Conservation (phyloP, 2,329 filamentous ascomycete species). For the Diplodia corticola region DNA sequence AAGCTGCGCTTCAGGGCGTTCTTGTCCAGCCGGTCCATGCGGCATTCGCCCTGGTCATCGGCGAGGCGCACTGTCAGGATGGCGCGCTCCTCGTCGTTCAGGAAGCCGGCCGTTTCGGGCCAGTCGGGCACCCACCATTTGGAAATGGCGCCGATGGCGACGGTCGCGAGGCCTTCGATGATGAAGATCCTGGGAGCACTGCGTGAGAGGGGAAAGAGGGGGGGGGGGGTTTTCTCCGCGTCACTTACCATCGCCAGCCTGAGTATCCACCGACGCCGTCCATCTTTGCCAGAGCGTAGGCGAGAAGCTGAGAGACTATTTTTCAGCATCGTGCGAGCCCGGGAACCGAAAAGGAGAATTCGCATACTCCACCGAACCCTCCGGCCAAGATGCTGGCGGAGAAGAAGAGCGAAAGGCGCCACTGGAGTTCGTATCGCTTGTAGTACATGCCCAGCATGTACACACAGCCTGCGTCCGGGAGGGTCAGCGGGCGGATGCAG, state of each 20-base stretch:
- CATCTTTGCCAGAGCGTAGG: conserved; percentile 56
- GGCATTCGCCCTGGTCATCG: conserved; percentile 32
- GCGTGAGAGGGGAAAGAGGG: not conserved
- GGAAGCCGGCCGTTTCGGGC: conserved; percentile 41
- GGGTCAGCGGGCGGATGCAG: conserved; percentile 29
- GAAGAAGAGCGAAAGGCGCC: conserved; percentile 45
- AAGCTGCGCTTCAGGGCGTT: conserved; percentile 1
- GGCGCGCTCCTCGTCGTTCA: conserved; percentile 37
- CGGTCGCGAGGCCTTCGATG: conserved; percentile 25
- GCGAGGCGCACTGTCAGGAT: conserved; percentile 35
- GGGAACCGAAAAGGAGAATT: no score
- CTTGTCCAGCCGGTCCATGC: conserved; percentile 4
- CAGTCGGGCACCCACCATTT: conserved; percentile 36
- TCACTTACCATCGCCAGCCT: conserved; percentile 33
- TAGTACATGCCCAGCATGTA: conserved; percentile 43
- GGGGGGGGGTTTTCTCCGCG: not conserved
- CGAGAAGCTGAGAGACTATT: conserved; percentile 42
- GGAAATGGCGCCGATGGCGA: conserved; percentile 20
- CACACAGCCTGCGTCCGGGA: conserved; percentile 33
- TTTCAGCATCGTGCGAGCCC: not conserved
- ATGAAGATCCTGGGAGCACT: conserved; percentile 24
- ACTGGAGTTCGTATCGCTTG: conserved; percentile 46
- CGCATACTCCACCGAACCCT: conserved; percentile 42
- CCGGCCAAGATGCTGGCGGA: conserved; percentile 44
- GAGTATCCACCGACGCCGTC: conserved; percentile 50